A percentile compares a stretch with the other conserved stretches of the same genome.
phyloP scores from a whole-genome alignment of 345 rosid genomes.

The Eucalyptus cloeziana region DNA sequence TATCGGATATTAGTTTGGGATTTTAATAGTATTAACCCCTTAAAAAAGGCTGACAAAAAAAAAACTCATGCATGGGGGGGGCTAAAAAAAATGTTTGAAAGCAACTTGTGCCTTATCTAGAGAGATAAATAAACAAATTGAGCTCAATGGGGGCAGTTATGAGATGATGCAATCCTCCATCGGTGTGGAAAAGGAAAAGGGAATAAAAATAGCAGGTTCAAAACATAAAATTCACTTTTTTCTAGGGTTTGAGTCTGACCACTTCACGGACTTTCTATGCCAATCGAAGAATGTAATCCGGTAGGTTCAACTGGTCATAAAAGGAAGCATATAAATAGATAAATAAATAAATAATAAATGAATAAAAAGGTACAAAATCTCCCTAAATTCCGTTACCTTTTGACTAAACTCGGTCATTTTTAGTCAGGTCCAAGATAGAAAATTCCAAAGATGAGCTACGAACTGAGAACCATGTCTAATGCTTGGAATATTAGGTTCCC shows the following conservation, averaged over 20 bases:
- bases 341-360: not conserved
- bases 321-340: not conserved
- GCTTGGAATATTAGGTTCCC: not conserved
- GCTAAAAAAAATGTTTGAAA: not conserved
- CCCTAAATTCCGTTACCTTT: conserved; percentile 8
- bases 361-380: not conserved
- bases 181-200: not conserved
- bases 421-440: not conserved
- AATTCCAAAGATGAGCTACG: not conserved
- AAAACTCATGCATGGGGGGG: not conserved
- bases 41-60: not conserved
- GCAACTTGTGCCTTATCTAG: not conserved
- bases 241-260: not conserved
- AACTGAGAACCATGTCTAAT: not conserved
- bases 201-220: not conserved
- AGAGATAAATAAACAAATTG: not conserved
- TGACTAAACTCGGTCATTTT: not conserved
- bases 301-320: not conserved
- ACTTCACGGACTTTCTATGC: not conserved
- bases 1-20: not conserved
- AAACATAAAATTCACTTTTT: not conserved
- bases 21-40: not conserved
- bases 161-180: not conserved
- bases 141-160: not conserved
- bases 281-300: not conserved